These are phyloP conservation scores for Blastobotrys serpentis DNA, from an alignment of 1,139 yeast genomes.

Conservation along the genomic window DNA sequence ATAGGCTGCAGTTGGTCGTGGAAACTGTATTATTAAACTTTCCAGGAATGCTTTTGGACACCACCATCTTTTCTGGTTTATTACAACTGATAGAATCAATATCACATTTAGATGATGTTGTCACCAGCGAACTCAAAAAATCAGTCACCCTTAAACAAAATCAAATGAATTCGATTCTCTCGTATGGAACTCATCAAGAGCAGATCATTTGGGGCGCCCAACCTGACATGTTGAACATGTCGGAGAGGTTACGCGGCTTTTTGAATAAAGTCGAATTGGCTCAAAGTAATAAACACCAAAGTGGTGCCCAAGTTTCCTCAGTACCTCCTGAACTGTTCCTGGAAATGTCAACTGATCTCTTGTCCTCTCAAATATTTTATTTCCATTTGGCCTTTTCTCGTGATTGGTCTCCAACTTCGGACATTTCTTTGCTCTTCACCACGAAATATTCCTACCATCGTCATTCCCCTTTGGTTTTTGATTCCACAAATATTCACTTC, in stretches of 20 bases:
- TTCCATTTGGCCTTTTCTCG: slow-evolving; percentile 40
- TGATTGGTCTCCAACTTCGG: slow-evolving; percentile 74
- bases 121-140: slow-evolving; percentile 46
- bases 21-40: slow-evolving; percentile 48
- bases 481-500: slow-evolving; percentile 72
- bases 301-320: slow-evolving; percentile 21
- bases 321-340: slow-evolving; percentile 39
- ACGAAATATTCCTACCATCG: slow-evolving; percentile 45
- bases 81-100: slow-evolving; percentile 47
- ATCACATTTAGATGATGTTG: slow-evolving; percentile 47
- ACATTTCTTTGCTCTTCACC: slow-evolving; percentile 54
- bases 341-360: slow-evolving; percentile 32
- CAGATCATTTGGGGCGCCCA: slow-evolving; percentile 33
- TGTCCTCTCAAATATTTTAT: slow-evolving; percentile 40
- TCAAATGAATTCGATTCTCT: slow-evolving; percentile 40
- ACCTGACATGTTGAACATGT: slow-evolving; percentile 27
- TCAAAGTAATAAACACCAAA: slow-evolving; percentile 16
- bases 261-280: slow-evolving; percentile 26
- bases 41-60: slow-evolving; percentile 56
- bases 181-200: slow-evolving; percentile 24
- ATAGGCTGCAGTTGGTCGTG: slow-evolving; percentile 39
- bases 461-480: slow-evolving; percentile 63
- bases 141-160: slow-evolving; percentile 45
- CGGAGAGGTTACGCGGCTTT: slow-evolving; percentile 29
- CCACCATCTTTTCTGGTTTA: slow-evolving; percentile 45